Conservation (phyloP, 2,329 filamentous ascomycete species). For the Aspergillus sojae region DNA sequence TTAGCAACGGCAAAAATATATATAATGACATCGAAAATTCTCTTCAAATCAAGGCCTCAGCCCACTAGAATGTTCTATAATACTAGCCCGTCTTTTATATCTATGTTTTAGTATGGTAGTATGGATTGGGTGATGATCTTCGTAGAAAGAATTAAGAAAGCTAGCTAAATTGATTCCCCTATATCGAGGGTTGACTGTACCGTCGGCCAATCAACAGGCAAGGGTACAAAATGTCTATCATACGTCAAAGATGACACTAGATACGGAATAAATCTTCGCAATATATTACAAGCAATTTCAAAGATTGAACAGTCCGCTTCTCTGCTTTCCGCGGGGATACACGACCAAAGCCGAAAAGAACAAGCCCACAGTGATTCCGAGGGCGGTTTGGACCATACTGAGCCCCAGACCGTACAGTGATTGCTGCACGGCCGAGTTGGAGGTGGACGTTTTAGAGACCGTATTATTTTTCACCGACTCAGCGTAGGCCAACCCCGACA, state of each 20-base stretch:
- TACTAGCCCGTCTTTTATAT: no score
- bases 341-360: slow-evolving; percentile 49
- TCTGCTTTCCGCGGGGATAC: slow-evolving; percentile 48
- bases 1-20: no score
- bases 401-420: slow-evolving; percentile 41
- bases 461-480: slow-evolving; percentile 49
- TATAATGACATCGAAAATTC: no score
- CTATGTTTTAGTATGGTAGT: no score
- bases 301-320: slow-evolving; percentile 44
- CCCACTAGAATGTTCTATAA: no score
- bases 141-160: no score
- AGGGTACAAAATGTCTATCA: background rate
- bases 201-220: no score
- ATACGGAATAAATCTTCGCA: background rate
- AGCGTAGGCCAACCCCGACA: slow-evolving; percentile 57
- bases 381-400: slow-evolving; percentile 50
- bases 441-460: slow-evolving; percentile 7
- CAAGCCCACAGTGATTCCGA: slow-evolving; percentile 50
- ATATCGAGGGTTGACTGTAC: no score
- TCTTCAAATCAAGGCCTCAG: no score
- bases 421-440: slow-evolving; percentile 10
- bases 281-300: background rate
- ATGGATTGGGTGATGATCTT: no score
- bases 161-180: no score
- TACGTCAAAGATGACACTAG: background rate